Conservation (phyloP, 2,329 filamentous ascomycete species). For the Tolypocladium tundrense region DNA sequence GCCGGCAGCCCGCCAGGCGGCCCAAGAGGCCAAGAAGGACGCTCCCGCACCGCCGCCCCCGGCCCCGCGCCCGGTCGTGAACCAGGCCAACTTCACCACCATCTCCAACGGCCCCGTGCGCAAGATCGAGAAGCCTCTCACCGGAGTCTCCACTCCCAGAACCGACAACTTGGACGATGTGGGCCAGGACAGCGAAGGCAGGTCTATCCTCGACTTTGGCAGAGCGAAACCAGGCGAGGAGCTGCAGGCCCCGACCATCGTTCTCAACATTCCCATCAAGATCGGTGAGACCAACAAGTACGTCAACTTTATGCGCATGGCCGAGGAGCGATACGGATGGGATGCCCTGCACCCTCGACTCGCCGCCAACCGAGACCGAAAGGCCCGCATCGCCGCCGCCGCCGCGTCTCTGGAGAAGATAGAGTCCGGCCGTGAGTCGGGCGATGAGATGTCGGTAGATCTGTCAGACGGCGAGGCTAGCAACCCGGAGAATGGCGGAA, state of each 20-base stretch:
- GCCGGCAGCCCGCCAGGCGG: slow-evolving; percentile 18
- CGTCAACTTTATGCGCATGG: slow-evolving; percentile 89
- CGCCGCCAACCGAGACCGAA: slow-evolving; percentile 77
- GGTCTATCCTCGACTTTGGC: slow-evolving; percentile 53
- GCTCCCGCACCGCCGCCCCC: slow-evolving; percentile 21
- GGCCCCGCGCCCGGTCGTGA: slow-evolving; percentile 21
- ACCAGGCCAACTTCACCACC: slow-evolving; percentile 29
- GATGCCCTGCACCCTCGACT: slow-evolving; percentile 85
- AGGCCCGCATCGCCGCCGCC: slow-evolving; percentile 79
- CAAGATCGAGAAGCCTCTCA: slow-evolving; percentile 33
- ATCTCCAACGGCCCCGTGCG: slow-evolving; percentile 31
- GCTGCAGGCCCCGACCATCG: slow-evolving; percentile 60
- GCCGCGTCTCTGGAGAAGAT: slow-evolving; percentile 75
- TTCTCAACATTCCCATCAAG: slow-evolving; percentile 71
- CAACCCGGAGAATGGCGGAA: slow-evolving; percentile 71
- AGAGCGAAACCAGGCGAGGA: slow-evolving; percentile 50
- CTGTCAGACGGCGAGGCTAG: slow-evolving; percentile 66
- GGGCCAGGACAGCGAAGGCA: slow-evolving; percentile 29
- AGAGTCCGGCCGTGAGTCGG: slow-evolving; percentile 56
- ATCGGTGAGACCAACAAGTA: slow-evolving; percentile 74
- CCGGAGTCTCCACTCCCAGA: slow-evolving; percentile 34
- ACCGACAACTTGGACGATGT: slow-evolving; percentile 39
- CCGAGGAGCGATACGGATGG: slow-evolving; percentile 89
- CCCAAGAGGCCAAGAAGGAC: slow-evolving; percentile 27
- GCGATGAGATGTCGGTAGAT: slow-evolving; percentile 79